Evolutionary conservation across 352 stramenopile genomes (phyloP).

Genomic region (Phytophthora sp.): DNA sequence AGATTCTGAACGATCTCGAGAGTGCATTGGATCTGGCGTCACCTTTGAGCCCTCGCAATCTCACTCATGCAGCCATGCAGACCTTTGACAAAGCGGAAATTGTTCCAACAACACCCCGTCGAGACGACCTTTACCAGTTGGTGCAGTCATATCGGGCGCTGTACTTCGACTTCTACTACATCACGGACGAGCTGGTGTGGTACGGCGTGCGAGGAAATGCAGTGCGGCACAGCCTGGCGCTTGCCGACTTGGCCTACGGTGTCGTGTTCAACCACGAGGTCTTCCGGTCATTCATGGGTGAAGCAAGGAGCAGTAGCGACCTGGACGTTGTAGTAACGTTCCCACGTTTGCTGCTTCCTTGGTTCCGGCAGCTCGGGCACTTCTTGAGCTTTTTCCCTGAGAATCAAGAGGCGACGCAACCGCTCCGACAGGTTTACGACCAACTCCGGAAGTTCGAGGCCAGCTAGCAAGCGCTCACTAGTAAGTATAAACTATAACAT

Average conservation of each 20-base stretch:
- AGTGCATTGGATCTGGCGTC: constrained; percentile 68
- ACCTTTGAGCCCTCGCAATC: constrained; percentile 68
- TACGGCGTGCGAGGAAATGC: constrained; percentile 86
- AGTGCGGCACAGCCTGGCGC: constrained; percentile 79
- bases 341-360: constrained; percentile 78
- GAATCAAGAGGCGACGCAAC: constrained; percentile 82
- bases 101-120: constrained; percentile 25
- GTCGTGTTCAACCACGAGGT: constrained; percentile 89
- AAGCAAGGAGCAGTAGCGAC: constrained; percentile 27
- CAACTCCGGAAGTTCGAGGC: constrained; percentile 79
- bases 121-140: constrained; percentile 63
- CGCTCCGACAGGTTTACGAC: constrained; percentile 81
- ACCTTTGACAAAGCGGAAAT: constrained; percentile 48
- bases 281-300: constrained; percentile 69
- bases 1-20: constrained; percentile 72
- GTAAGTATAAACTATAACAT: constrained; percentile 20
- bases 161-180: constrained; percentile 93
- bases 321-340: constrained; percentile 43
- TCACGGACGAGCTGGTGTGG: constrained; percentile 90
- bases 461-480: constrained; percentile 17
- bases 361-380: constrained; percentile 86
- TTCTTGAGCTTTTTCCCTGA: constrained; percentile 90
- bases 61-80: constrained; percentile 32
- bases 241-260: constrained; percentile 83
- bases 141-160: constrained; percentile 82